phyloP scores from a whole-genome alignment of 306 rosid genomes.

The Sindora glabra region DNA sequence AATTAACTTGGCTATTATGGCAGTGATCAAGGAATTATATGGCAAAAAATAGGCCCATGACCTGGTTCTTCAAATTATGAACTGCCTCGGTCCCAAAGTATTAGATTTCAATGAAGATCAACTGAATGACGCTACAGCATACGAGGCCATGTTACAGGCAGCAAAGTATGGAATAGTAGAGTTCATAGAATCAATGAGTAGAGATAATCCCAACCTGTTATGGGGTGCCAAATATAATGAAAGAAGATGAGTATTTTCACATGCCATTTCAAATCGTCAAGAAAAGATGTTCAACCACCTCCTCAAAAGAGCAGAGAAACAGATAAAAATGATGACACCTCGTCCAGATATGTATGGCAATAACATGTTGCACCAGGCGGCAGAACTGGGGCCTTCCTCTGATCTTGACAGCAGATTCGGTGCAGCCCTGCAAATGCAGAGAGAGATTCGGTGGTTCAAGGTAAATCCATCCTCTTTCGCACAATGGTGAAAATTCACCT shows the following conservation, averaged over 20 bases:
- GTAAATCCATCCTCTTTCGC: too few relatives aligned
- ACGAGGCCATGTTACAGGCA: constrained; percentile 1
- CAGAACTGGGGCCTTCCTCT: not conserved
- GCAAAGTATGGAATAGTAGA: constrained; percentile 1
- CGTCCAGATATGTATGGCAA: not conserved
- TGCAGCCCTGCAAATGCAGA: not conserved
- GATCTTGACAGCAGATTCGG: constrained; percentile 1
- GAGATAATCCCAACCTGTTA: not conserved
- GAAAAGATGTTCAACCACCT: constrained; percentile 2
- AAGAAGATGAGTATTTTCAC: constrained; percentile 1
- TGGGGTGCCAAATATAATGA: not conserved
- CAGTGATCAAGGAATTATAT: not conserved
- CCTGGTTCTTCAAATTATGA: not conserved
- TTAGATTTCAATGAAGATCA: not conserved
- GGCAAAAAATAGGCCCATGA: not conserved
- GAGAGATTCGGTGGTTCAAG: not conserved
- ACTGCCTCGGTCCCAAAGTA: not conserved
- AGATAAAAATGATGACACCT: not conserved
- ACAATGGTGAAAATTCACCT: too few relatives aligned
- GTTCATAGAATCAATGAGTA: not conserved
- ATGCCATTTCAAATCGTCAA: not conserved
- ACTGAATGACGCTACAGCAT: not conserved
- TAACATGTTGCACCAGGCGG: not conserved
- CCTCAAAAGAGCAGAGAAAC: not conserved
- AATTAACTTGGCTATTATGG: too few relatives aligned